Evolutionary conservation across 768 basidiomycete genomes (phyloP).

Genomic region (Tricholoma furcatifolium): DNA sequence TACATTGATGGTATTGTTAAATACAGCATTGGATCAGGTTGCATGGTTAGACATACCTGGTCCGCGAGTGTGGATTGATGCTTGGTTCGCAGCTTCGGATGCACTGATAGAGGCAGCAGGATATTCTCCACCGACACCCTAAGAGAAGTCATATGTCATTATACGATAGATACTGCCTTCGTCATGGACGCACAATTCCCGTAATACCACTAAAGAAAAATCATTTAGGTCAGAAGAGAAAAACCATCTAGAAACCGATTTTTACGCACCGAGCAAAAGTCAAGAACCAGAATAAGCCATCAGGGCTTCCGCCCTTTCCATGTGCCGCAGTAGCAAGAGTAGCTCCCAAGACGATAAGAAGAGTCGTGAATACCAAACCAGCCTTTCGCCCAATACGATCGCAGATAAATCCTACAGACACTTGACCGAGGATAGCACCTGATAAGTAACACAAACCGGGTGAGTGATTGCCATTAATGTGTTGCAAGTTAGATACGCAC

Average conservation of each 20-base stretch:
- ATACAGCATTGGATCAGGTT: constrained; percentile 1
- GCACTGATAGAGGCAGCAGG: constrained; percentile 71
- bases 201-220: constrained; percentile 46
- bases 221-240: neutral
- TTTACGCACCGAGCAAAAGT: constrained; percentile 49
- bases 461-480: constrained; percentile 30
- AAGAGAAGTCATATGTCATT: neutral
- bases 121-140: constrained; percentile 80
- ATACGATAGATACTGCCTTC: constrained; percentile 26
- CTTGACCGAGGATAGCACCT: constrained; percentile 48
- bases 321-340: constrained; percentile 68
- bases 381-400: constrained; percentile 74
- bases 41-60: constrained; percentile 37
- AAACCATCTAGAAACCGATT: constrained; percentile 22
- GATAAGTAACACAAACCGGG: neutral
- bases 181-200: constrained; percentile 40
- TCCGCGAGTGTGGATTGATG: constrained; percentile 56
- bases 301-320: constrained; percentile 51
- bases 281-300: constrained; percentile 73
- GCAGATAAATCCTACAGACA: constrained; percentile 66
- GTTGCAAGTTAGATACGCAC: constrained; percentile 35
- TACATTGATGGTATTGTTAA: constrained; percentile 18
- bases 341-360: constrained; percentile 68
- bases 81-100: constrained; percentile 73
- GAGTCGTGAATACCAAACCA: constrained; percentile 68